Conservation (phyloP, 805 yeast species). For the Candida montana region DNA sequence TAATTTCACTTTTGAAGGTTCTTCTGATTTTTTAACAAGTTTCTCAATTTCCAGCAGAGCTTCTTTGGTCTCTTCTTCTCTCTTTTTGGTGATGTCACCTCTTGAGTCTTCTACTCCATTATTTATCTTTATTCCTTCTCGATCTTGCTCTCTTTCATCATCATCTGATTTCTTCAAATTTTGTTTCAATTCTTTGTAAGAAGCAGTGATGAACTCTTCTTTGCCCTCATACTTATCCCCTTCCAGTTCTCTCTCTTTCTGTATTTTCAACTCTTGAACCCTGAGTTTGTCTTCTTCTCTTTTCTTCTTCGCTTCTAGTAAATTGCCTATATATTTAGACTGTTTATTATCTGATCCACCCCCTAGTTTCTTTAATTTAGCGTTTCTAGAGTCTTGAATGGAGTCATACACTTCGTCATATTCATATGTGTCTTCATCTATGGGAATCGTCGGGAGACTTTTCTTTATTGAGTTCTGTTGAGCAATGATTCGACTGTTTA, state of each 20-base stretch:
- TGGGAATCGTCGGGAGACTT: background rate
- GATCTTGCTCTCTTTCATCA: background rate
- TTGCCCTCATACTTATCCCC: constrained; percentile 33
- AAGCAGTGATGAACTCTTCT: constrained; percentile 44
- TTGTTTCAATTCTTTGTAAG: constrained; percentile 34
- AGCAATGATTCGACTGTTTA: background rate
- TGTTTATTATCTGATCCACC: constrained; percentile 5
- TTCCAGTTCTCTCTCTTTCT: constrained; percentile 35
- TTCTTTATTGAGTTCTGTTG: background rate
- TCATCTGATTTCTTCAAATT: constrained; percentile 4
- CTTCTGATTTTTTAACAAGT: background rate
- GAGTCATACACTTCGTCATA: constrained; percentile 46
- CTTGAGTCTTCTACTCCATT: background rate
- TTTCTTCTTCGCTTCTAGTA: constrained; percentile 39
- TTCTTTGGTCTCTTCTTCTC: constrained; percentile 8
- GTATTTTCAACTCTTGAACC: constrained; percentile 33
- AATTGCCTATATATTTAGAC: constrained; percentile 33
- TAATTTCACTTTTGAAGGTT: constrained; percentile 3
- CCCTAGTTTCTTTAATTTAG: constrained; percentile 3
- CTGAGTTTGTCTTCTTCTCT: constrained; percentile 42
- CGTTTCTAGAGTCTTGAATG: constrained; percentile 23
- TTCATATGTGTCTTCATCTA: constrained; percentile 23
- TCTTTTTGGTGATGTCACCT: background rate
- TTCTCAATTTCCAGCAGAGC: constrained; percentile 8
- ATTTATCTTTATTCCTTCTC: constrained; percentile 1